Evolutionary conservation across 345 rosid genomes (phyloP), one percentile per base, ranked within the genome.

Genomic region (Reutealis trisperma): DNA sequence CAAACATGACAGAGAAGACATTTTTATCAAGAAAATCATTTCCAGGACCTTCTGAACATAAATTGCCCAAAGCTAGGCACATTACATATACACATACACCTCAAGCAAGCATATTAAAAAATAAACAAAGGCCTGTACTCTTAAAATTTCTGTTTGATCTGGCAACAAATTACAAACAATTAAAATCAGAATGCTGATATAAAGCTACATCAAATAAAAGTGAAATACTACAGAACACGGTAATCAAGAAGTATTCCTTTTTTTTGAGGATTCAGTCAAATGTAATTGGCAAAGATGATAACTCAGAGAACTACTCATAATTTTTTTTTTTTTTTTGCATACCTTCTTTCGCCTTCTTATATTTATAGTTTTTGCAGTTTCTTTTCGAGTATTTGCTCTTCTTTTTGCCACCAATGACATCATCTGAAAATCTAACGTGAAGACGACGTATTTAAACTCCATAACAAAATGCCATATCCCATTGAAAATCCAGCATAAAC

Each of bases 281-380:
- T 14, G 14, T 51, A 10, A 19, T 51, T 4, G 15, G 18, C 51
- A 51, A 14, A 51, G 15, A 12, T 51, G 55, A 51, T 51, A 14
- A 51, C 4, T 51, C 19, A 51, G 16, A 51, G 4, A 4, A 3
- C 14, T 51, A 16, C 55, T 51, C 41, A 37, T 37, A 37, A 37
- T 37, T 37, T 37, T 27, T 27, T 27, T 27, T 27, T 27, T n/a
- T n/a, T n/a, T n/a, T n/a, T n/a, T n/a, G 52, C 41, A n/a, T 71
- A 93, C 99, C 97, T 90, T 95, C 86, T 87, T 89, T 75, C 71
- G 87, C 70, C 66, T 84, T 82, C 92, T 90, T 75, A 89, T 78
- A 84, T 93, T 90, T 73, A 84, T 81, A 52, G 82, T 86, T 84
- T 95, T 95, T 0, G 97, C 87, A 45, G 86, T 93, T 80, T 93